These are phyloP conservation scores for Aspergillus niger DNA, from an alignment of 2,329 filamentous ascomycete species.

Conservation along the genomic window DNA sequence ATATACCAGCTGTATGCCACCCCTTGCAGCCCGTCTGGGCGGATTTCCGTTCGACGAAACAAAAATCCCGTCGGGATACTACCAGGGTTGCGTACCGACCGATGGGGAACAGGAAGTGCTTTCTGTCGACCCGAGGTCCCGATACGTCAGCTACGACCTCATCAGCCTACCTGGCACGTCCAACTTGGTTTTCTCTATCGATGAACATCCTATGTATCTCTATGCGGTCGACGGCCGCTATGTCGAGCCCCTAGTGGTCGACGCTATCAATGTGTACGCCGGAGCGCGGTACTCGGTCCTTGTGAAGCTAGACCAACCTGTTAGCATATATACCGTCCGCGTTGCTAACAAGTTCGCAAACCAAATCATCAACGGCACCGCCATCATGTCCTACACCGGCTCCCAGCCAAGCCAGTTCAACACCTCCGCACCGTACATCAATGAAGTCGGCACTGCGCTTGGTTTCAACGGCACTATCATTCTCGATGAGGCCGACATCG, in stretches of 20 bases:
- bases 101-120: slow-evolving; percentile 50
- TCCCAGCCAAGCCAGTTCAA: slow-evolving; percentile 38
- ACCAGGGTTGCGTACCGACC: slow-evolving; percentile 50
- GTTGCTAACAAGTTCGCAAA: slow-evolving; percentile 51
- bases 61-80: slow-evolving; percentile 29
- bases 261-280: slow-evolving; percentile 36
- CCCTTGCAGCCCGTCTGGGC: slow-evolving; percentile 26
- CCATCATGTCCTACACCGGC: slow-evolving; percentile 47
- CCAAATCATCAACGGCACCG: slow-evolving; percentile 58
- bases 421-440: slow-evolving; percentile 47
- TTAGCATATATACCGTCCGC: slow-evolving; percentile 48
- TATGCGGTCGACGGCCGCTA: slow-evolving; percentile 49
- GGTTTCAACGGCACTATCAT: slow-evolving; percentile 29
- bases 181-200: slow-evolving; percentile 51
- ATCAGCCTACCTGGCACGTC: slow-evolving; percentile 55
- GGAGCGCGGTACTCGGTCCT: slow-evolving; percentile 47
- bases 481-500: slow-evolving; percentile 47
- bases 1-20: slow-evolving; percentile 25
- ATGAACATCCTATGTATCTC: slow-evolving; percentile 48
- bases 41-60: slow-evolving; percentile 28
- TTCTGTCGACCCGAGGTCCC: slow-evolving; percentile 37
- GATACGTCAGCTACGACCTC: slow-evolving; percentile 59
- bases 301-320: slow-evolving; percentile 44
- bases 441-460: slow-evolving; percentile 51
- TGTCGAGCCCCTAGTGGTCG: slow-evolving; percentile 42